Percentiles rank a stretch among this genome's conserved stretches.
Conservation (phyloP, 2,329 filamentous ascomycete genomes). For the Fusarium sp. region DNA sequence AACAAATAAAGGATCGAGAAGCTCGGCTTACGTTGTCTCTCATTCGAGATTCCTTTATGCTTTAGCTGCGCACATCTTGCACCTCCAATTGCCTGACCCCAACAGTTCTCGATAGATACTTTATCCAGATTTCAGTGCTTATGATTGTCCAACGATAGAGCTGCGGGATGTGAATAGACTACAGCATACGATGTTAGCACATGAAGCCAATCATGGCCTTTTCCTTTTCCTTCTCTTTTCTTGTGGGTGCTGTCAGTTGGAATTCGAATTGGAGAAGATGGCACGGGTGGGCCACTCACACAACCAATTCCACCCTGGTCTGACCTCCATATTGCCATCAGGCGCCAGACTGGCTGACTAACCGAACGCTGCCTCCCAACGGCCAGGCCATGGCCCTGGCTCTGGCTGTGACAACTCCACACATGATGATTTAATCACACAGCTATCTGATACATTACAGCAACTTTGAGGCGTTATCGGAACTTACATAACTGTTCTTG, state of each 20-base stretch:
- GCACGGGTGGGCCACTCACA: neutral
- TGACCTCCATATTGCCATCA: neutral
- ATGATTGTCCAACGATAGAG: neutral
- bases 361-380: slow-evolving; percentile 14
- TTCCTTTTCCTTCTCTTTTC: neutral
- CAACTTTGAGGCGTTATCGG: slow-evolving; percentile 23
- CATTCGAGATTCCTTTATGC: neutral
- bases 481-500: slow-evolving; percentile 12
- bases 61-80: neutral
- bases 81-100: neutral
- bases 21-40: neutral
- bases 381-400: slow-evolving; percentile 40
- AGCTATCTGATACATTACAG: slow-evolving; percentile 20
- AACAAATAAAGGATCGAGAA: neutral
- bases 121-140: neutral
- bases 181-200: neutral
- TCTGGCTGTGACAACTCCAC: slow-evolving; percentile 45
- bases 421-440: slow-evolving; percentile 47
- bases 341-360: slow-evolving; percentile 24
- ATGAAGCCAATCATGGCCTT: slow-evolving; percentile 3
- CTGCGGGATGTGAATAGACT: neutral
- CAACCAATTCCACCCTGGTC: neutral
- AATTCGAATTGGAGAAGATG: slow-evolving; percentile 20
- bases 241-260: slow-evolving; percentile 18
- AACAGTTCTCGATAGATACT: neutral